Percentiles rank a stretch among this genome's conserved stretches.
Evolutionary conservation across 2,329 filamentous ascomycete genomes (phyloP).

Genomic region (Penicillium glabrum): DNA sequence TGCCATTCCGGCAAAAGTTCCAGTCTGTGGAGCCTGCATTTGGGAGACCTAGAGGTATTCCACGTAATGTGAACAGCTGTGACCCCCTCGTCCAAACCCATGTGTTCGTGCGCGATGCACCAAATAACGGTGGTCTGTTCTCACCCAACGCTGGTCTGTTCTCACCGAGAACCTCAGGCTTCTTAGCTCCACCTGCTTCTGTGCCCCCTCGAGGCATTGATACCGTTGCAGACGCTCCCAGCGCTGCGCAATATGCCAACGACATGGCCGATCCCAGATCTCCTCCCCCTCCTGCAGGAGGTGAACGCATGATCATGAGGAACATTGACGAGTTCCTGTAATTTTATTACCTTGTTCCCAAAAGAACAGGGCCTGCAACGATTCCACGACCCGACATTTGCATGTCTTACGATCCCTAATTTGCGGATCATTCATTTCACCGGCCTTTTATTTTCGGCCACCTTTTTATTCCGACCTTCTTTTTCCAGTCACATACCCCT

Average conservation of each 20-base stretch:
- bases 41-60: constrained; percentile 15
- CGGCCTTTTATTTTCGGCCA: constrained; percentile 4
- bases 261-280: constrained; percentile 39
- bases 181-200: constrained; percentile 39
- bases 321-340: constrained; percentile 48
- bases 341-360: constrained; percentile 17
- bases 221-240: constrained; percentile 22
- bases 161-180: constrained; percentile 47
- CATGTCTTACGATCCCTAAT: constrained; percentile 16
- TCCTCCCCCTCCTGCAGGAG: constrained; percentile 40
- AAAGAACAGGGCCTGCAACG: constrained; percentile 22
- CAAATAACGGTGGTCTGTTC: constrained; percentile 39
- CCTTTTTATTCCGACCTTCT: constrained; percentile 16
- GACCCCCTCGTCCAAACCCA: constrained; percentile 36
- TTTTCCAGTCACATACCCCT: constrained; percentile 21
- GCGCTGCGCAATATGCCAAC: constrained; percentile 18
- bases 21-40: constrained; percentile 25
- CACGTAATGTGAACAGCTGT: constrained; percentile 24
- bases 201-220: constrained; percentile 36
- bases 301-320: constrained; percentile 44
- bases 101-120: constrained; percentile 39
- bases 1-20: constrained; percentile 41
- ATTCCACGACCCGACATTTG: constrained; percentile 30
- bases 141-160: constrained; percentile 46
- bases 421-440: constrained; percentile 15